Conservation (phyloP, 208 protist genomes). For the Trypanosoma melophagium region DNA sequence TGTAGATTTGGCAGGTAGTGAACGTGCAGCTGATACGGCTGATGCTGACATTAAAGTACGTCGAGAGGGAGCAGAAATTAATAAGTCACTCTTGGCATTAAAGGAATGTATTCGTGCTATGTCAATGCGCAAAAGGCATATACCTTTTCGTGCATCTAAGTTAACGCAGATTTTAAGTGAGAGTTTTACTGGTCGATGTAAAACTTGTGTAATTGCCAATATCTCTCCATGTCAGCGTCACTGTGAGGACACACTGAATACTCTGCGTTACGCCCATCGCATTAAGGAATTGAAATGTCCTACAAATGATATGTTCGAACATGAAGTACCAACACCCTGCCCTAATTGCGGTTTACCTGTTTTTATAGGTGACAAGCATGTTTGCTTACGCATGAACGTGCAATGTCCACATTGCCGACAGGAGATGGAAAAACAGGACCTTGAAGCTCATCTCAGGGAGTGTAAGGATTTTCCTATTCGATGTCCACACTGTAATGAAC, state of each 20-base stretch:
- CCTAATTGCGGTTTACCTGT: constrained; percentile 68
- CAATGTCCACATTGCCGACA: constrained; percentile 67
- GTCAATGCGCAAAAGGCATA: constrained; percentile 87
- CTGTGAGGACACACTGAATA: constrained; percentile 97
- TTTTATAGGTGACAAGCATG: constrained; percentile 66
- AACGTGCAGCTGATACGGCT: constrained; percentile 93
- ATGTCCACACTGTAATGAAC: constrained; percentile 73
- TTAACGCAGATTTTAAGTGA: constrained; percentile 95
- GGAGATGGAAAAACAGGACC: constrained; percentile 66
- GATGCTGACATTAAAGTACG: constrained; percentile 87
- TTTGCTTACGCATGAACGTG: constrained; percentile 58
- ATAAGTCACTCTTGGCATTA: constrained; percentile 96
- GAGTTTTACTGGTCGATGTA: constrained; percentile 93
- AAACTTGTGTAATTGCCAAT: constrained; percentile 93
- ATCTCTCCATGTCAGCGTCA: constrained; percentile 84
- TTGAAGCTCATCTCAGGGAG: constrained; percentile 66
- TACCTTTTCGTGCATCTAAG: constrained; percentile 96
- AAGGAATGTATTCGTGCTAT: constrained; percentile 98
- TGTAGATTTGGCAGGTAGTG: constrained; percentile 98
- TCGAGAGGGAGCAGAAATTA: constrained; percentile 96
- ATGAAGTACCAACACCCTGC: constrained; percentile 54
- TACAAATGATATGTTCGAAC: constrained; percentile 9
- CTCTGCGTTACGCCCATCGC: constrained; percentile 95
- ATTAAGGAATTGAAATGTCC: constrained; percentile 87
- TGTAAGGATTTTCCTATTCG: constrained; percentile 66